phyloP scores from a whole-genome alignment of 495 filamentous ascomycete genomes.

The Podospora pseudopauciseta region DNA sequence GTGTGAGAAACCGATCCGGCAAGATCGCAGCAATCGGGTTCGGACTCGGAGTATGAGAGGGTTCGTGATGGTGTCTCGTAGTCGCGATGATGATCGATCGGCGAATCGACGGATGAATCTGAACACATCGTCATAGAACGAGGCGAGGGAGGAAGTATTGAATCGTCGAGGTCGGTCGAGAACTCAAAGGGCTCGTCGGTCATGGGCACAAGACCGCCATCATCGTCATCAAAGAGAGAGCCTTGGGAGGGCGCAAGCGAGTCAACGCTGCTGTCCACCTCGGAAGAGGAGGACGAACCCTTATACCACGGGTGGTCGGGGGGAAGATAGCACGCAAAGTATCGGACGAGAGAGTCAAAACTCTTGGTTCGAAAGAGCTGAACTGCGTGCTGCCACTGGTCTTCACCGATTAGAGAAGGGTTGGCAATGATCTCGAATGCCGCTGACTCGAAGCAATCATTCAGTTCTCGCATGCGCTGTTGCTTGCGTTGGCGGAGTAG shows the following conservation, averaged over 20 bases:
- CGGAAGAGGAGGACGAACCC: constrained; percentile 26
- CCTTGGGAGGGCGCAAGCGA: constrained; percentile 21
- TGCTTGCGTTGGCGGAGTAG: constrained; percentile 46
- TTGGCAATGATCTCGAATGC: constrained; percentile 52
- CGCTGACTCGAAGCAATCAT: constrained; percentile 46
- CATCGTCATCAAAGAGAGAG: constrained; percentile 39
- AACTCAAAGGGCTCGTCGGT: constrained; percentile 44
- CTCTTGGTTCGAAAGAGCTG: constrained; percentile 52
- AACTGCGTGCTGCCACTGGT: constrained; percentile 48
- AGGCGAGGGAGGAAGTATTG: constrained; percentile 42
- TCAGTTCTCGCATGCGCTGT: constrained; percentile 44
- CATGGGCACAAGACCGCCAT: constrained; percentile 35
- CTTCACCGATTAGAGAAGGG: constrained; percentile 47
- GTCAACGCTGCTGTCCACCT: constrained; percentile 27
- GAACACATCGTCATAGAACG: constrained; percentile 49
- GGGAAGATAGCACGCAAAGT: constrained; percentile 50
- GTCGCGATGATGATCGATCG: constrained; percentile 23
- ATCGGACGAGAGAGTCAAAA: constrained; percentile 50
- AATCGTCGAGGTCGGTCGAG: constrained; percentile 22
- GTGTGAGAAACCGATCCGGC: constrained; percentile 4
- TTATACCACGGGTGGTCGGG: constrained; percentile 38
- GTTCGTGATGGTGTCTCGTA: constrained; percentile 39
- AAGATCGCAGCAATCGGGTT: constrained; percentile 34
- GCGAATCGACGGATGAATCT: constrained; percentile 37
- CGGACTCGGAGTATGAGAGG: constrained; percentile 46